Evolutionary conservation across 176 grass and related monocot species (phyloP), one percentile per base, ranked within the genome.

Genomic region (Zea luxurians): DNA sequence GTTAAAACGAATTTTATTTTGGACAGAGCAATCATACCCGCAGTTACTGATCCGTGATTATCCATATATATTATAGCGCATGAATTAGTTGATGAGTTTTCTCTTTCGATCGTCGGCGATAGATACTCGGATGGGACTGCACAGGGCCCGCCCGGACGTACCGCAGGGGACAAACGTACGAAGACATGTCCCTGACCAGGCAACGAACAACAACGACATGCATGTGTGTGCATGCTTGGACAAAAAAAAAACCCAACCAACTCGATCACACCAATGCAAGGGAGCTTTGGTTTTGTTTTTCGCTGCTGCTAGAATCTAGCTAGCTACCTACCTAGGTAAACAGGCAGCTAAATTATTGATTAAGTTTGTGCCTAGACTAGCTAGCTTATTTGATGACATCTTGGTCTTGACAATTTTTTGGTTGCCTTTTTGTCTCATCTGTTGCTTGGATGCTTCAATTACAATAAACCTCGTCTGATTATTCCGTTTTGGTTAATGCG

Each of bases 181-280:
- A 38, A 27, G 66, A 54, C 63, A 55, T 57, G 27, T 79, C 11
- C n/a, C 15, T 79, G 77, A 55, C 64, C 27, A 42, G 16, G 62
- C 37, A 53, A 67, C 64, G 34, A 27, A 75, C 55, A 75, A 75
- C 55, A 35, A 13, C 41, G 41, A 76, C 57, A 17, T 45, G 27
- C 27, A 0, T 53, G 20, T 34, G 12, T 37, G 6, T 36, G 7
- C 42, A 62, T n/a, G 41, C 57, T 36, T 58, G 12, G 37, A 79
- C 37, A 43, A 27, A 55, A 21, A 43, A 27, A 55, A 21, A 52
- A 52, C 0, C n/a, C 57, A 76, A 46, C 57, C 7, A 76, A 76
- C 41, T 38, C 8, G 38, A 40, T 27, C 27, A 27, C 27, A 17
- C 4, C 50, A 54, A 2, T 54, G 52, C 6, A 44, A 43, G 8